Conservation (phyloP, 2,329 filamentous ascomycete species). For the Aspergillus ochraceoroseus region DNA sequence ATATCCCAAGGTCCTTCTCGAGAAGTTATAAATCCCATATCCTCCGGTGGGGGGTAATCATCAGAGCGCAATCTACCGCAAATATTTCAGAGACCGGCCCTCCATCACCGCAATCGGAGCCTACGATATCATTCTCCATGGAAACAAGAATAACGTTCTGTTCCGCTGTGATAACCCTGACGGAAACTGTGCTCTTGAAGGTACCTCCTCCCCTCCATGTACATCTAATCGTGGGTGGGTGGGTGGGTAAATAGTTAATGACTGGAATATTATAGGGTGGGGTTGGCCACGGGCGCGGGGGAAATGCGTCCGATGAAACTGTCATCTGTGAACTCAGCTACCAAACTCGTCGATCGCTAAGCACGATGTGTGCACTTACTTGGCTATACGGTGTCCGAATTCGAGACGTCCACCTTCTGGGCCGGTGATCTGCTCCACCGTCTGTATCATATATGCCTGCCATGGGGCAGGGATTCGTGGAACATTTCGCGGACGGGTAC, state of each 20-base stretch:
- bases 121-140: slow-evolving; percentile 57
- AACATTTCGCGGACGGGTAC: slow-evolving; percentile 60
- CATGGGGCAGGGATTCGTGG: slow-evolving; percentile 56
- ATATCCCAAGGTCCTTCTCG: slow-evolving; percentile 21
- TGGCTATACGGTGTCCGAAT: slow-evolving; percentile 58
- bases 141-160: slow-evolving; percentile 53
- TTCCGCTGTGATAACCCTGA: slow-evolving; percentile 68
- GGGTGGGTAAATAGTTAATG: not conserved
- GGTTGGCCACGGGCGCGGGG: slow-evolving; percentile 64
- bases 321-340: slow-evolving; percentile 65
- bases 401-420: slow-evolving; percentile 58
- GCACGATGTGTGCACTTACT: slow-evolving; percentile 55
- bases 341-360: slow-evolving; percentile 52
- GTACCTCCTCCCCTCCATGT: slow-evolving; percentile 32
- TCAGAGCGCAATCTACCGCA: slow-evolving; percentile 56
- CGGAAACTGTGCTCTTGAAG: slow-evolving; percentile 54
- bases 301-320: slow-evolving; percentile 61
- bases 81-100: slow-evolving; percentile 61
- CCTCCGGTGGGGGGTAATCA: slow-evolving; percentile 47
- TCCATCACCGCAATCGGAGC: slow-evolving; percentile 58
- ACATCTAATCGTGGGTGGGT: too few species aligned
- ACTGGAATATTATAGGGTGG: slow-evolving; percentile 46
- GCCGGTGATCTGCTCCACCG: slow-evolving; percentile 64
- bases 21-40: slow-evolving; percentile 46
- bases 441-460: slow-evolving; percentile 59